These are phyloP conservation scores for Talaromyces verruculosus DNA, from an alignment of 2,329 filamentous ascomycete genomes.

Conservation along the genomic window DNA sequence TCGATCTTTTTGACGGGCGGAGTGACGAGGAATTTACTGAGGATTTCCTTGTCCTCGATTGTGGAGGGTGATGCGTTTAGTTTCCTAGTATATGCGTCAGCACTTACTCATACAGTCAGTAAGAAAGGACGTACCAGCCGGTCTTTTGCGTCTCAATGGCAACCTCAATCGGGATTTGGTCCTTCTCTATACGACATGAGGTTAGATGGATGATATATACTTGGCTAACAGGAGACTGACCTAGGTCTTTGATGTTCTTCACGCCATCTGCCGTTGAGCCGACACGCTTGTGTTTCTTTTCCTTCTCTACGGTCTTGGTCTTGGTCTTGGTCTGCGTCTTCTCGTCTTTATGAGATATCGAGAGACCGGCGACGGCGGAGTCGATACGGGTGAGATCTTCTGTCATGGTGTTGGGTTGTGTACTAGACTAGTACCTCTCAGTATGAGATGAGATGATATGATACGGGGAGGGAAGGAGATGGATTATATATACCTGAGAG, in stretches of 20 bases:
- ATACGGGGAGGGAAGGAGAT: background rate
- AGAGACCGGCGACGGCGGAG: constrained; percentile 80
- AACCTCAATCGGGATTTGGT: constrained; percentile 69
- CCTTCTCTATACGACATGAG: constrained; percentile 60
- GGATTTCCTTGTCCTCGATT: constrained; percentile 78
- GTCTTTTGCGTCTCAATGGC: constrained; percentile 81
- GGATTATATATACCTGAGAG: background rate
- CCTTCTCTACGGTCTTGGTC: constrained; percentile 46
- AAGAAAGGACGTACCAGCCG: constrained; percentile 68
- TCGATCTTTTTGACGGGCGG: constrained; percentile 93
- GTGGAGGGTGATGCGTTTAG: constrained; percentile 80
- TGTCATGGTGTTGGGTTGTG: constrained; percentile 49
- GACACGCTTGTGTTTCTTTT: constrained; percentile 64
- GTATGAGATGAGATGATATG: background rate
- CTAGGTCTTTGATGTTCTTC: constrained; percentile 80
- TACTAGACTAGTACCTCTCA: constrained; percentile 10
- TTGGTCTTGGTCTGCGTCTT: constrained; percentile 58
- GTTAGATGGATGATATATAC: background rate
- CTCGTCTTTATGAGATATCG: constrained; percentile 66
- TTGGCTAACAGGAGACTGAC: constrained; percentile 54
- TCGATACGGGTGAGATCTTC: constrained; percentile 81
- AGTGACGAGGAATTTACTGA: constrained; percentile 76
- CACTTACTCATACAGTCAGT: background rate
- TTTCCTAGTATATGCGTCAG: constrained; percentile 62
- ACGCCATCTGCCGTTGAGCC: constrained; percentile 74